phyloP scores from a whole-genome alignment of 1,284 basidiomycete genomes.

The Inonotus obliquus region DNA sequence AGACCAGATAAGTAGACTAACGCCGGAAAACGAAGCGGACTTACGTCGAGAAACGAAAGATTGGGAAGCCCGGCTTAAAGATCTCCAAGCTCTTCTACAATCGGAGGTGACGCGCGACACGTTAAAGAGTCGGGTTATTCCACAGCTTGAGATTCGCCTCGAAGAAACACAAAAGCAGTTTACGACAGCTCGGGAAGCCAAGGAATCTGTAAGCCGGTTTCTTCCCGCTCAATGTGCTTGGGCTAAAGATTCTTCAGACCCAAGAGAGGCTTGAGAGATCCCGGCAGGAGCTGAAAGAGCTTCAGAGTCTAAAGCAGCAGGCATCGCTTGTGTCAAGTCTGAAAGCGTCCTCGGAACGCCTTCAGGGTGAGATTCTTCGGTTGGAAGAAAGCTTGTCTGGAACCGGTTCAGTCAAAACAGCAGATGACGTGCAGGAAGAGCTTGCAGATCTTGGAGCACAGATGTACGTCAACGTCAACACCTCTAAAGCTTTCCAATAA shows the following conservation, averaged over 20 bases:
- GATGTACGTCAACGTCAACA: conserved; percentile 48
- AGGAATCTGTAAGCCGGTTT: conserved; percentile 36
- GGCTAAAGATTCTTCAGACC: conserved; percentile 32
- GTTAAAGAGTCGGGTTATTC: conserved; percentile 58
- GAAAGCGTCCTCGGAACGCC: conserved; percentile 59
- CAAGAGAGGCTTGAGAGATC: conserved; percentile 41
- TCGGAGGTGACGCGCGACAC: conserved; percentile 47
- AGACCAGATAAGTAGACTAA: conserved; percentile 48
- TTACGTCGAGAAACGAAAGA: conserved; percentile 46
- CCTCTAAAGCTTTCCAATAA: not conserved
- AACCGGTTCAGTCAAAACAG: conserved; percentile 75
- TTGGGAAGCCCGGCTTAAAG: conserved; percentile 60
- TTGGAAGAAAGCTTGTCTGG: conserved; percentile 67
- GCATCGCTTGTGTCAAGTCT: conserved; percentile 60
- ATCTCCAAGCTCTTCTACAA: conserved; percentile 55
- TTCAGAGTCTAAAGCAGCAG: conserved; percentile 61
- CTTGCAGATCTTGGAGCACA: conserved; percentile 57
- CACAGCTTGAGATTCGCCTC: conserved; percentile 62
- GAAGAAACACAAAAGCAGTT: conserved; percentile 50
- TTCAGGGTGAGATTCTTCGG: conserved; percentile 58
- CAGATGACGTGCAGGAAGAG: conserved; percentile 79
- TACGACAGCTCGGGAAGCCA: conserved; percentile 52
- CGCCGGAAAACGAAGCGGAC: conserved; percentile 36
- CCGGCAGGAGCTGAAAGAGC: conserved; percentile 56
- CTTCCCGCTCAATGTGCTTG: not conserved